These are phyloP conservation scores for Polychaeton citri DNA, from an alignment of 2,329 filamentous ascomycete species.

Conservation along the genomic window DNA sequence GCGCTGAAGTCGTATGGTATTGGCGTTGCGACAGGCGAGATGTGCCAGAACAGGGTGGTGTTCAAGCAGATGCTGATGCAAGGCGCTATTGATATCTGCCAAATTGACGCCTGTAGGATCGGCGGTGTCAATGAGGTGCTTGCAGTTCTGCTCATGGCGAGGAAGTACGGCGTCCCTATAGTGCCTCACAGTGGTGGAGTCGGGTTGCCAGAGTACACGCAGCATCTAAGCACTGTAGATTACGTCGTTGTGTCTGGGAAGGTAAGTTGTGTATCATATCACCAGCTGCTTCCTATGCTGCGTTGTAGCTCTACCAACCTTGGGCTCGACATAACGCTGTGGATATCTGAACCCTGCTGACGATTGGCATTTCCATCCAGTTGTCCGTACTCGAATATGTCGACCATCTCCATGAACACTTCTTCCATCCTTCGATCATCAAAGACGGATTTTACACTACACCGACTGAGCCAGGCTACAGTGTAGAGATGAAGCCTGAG, in stretches of 20 bases:
- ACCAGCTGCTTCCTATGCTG: no score
- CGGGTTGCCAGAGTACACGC: constrained; percentile 83
- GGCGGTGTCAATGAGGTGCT: constrained; percentile 86
- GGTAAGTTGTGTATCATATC: constrained; percentile 31
- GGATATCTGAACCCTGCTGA: no score
- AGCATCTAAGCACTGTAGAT: constrained; percentile 84
- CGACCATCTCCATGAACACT: constrained; percentile 88
- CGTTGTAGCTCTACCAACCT: no score
- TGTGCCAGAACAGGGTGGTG: constrained; percentile 89
- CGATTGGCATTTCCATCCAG: not conserved
- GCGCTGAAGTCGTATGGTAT: constrained; percentile 63
- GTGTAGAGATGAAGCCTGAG: constrained; percentile 82
- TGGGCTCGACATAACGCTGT: no score
- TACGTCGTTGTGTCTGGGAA: constrained; percentile 78
- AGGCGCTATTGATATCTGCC: constrained; percentile 74
- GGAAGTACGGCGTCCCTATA: constrained; percentile 65
- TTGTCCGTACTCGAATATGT: constrained; percentile 66
- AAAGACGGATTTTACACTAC: constrained; percentile 81
- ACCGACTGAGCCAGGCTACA: constrained; percentile 70
- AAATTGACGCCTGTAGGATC: constrained; percentile 80
- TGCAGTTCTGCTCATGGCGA: constrained; percentile 76
- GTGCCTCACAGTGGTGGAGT: constrained; percentile 85
- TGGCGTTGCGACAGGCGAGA: constrained; percentile 81
- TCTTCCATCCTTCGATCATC: constrained; percentile 67
- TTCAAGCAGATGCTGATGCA: constrained; percentile 82